Evolutionary conservation across 208 protist species (phyloP).

Genomic region (Trypanosoma rangeli): DNA sequence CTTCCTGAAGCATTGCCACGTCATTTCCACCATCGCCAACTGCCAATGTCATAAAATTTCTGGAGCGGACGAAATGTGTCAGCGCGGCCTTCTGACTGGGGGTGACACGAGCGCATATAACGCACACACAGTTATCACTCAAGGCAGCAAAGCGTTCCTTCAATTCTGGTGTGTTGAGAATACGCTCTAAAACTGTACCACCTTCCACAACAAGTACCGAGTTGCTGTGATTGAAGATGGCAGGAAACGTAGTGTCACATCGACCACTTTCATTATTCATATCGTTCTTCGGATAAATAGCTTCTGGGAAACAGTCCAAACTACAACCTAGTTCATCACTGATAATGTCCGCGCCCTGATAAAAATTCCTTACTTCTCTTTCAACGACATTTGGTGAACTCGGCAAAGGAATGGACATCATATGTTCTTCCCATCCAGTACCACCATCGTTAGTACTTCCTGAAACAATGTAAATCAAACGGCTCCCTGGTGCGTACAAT

Average conservation of each 20-base stretch:
- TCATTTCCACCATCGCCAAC: slow-evolving; percentile 97
- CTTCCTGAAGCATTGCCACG: slow-evolving; percentile 95
- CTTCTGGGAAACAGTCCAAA: not conserved
- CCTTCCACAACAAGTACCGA: slow-evolving; percentile 63
- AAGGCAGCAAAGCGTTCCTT: slow-evolving; percentile 55
- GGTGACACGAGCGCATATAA: slow-evolving; percentile 95
- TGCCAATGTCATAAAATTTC: slow-evolving; percentile 82
- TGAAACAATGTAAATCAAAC: slow-evolving; percentile 50
- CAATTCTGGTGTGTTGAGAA: slow-evolving; percentile 50
- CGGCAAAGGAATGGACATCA: slow-evolving; percentile 16
- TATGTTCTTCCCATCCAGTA: slow-evolving; percentile 22
- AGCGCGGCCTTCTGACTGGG: slow-evolving; percentile 93
- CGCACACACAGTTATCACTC: slow-evolving; percentile 61
- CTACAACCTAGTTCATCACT: not conserved
- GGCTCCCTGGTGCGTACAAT: slow-evolving; percentile 53
- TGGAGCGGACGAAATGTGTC: slow-evolving; percentile 65
- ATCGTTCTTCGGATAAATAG: not conserved
- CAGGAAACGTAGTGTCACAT: slow-evolving; percentile 3
- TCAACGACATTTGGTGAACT: not conserved
- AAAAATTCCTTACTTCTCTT: no score
- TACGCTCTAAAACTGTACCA: slow-evolving; percentile 59
- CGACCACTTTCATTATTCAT: not conserved
- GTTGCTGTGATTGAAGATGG: not conserved
- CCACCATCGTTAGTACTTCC: not conserved
- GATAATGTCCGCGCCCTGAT: not conserved